A percentile compares a stretch with the other conserved stretches of the same genome.
Evolutionary conservation across 2,329 filamentous ascomycete genomes (phyloP).

Genomic region (Penicillium italicum): DNA sequence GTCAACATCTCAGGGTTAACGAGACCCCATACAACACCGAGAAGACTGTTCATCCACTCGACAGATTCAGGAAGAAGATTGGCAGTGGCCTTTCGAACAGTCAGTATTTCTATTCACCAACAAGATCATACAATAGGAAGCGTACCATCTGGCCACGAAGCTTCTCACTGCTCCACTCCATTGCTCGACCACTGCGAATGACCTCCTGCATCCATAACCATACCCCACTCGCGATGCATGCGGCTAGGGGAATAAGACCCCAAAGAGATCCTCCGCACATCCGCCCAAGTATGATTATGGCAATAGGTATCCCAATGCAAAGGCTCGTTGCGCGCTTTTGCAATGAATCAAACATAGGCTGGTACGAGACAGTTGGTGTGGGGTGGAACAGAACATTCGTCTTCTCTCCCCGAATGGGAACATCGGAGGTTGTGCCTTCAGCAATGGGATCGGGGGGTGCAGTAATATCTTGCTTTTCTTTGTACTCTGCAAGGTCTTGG

Average conservation of each 20-base stretch:
- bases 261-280: slow-evolving; percentile 74
- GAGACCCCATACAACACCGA: slow-evolving; percentile 81
- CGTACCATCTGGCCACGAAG: slow-evolving; percentile 71
- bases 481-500: slow-evolving; percentile 76
- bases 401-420: slow-evolving; percentile 93
- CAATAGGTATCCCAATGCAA: slow-evolving; percentile 65
- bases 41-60: slow-evolving; percentile 90
- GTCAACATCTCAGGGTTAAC: slow-evolving; percentile 94
- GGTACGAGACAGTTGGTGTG: slow-evolving; percentile 82
- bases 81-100: slow-evolving; percentile 60
- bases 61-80: slow-evolving; percentile 92
- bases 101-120: background rate
- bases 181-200: slow-evolving; percentile 72
- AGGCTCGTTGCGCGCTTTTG: slow-evolving; percentile 69
- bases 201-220: slow-evolving; percentile 90
- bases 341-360: slow-evolving; percentile 79
- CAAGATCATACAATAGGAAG: background rate
- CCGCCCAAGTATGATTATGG: slow-evolving; percentile 72
- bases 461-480: slow-evolving; percentile 79
- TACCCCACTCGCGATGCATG: slow-evolving; percentile 70
- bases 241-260: slow-evolving; percentile 69
- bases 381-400: slow-evolving; percentile 96
- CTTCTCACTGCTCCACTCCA: slow-evolving; percentile 86
- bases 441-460: slow-evolving; percentile 84
- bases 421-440: slow-evolving; percentile 80